phyloP scores from a whole-genome alignment of 2,329 filamentous ascomycete genomes.

The Penicillium sp. region DNA sequence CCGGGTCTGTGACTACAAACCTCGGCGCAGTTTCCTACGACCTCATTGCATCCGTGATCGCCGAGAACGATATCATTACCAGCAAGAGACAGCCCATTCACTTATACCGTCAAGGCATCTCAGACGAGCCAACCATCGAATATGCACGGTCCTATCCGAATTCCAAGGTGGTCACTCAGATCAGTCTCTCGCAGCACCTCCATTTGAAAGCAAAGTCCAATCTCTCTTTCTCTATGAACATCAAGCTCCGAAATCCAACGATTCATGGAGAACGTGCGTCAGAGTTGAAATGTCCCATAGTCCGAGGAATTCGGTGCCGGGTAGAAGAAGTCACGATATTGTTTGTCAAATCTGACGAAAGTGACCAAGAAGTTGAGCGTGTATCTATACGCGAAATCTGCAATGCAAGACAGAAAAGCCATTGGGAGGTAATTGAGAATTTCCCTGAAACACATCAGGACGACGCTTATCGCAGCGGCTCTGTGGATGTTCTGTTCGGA shows the following conservation, averaged over 20 bases:
- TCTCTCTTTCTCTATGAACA: neutral
- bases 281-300: neutral
- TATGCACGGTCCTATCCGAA: neutral
- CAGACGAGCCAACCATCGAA: neutral
- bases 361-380: neutral
- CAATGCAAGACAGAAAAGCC: neutral
- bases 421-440: neutral
- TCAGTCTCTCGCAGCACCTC: neutral
- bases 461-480: neutral
- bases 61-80: neutral
- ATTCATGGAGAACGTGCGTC: neutral
- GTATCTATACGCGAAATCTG: neutral
- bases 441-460: neutral
- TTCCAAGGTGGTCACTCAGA: neutral
- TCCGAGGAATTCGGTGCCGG: constrained; percentile 2
- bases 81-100: neutral
- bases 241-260: neutral
- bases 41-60: neutral
- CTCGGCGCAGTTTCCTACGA: neutral
- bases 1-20: neutral
- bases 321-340: constrained; percentile 1
- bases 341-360: neutral
- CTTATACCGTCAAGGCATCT: neutral
- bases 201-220: neutral
- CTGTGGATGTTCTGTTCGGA: neutral